Evolutionary conservation across 192 early-diverging fungal genomes (phyloP), one percentile per base, ranked within the genome.

Genomic region (Entophlyctis luteolus): DNA sequence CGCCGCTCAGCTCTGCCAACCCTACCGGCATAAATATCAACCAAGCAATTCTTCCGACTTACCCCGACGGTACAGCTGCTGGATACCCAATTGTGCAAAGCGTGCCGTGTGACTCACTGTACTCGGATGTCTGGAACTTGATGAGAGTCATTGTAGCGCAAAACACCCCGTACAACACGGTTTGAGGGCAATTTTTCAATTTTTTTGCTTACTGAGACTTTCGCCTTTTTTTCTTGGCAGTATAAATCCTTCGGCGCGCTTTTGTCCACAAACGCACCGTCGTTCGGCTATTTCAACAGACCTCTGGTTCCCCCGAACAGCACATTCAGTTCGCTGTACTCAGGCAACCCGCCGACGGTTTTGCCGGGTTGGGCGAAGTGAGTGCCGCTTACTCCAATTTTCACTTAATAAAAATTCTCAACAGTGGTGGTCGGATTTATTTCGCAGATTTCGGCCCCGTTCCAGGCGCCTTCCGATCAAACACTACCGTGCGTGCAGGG

Each of bases 61-160:
- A 70, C 68, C 68, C 56, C 4, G 55, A 62, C 48, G 68, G 68
- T 27, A 32, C 68, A 8, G 20, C 68, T 4, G 68, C 68, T 36
- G 68, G 68, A 50, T 62, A 23, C 59, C 45, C 45, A 3, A 54
- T 70, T 38, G 31, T 70, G 20, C 12, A 27, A 31, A 4, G 22
- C 8, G 18, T 54, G 18, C 68, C 68, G 3, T 70, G 68, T 29
- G 46, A 47, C 8, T 20, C 29, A 4, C 46, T 37, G 18, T 70
- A 70, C 58, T 54, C 48, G 31, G 68, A 70, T 20, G 68, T 59
- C 4, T 70, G 52, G 47, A 59, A 59, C 48, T 16, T 70, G n/a
- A 37, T 70, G 18, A 29, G 29, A 5, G 59, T 62, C 20, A 31
- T 52, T 59, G 68, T 70, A 18, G 33, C 6, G 33, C 18, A 31